phyloP scores from a whole-genome alignment of 2,329 filamentous ascomycete genomes.

The Aspergillus sp. region DNA sequence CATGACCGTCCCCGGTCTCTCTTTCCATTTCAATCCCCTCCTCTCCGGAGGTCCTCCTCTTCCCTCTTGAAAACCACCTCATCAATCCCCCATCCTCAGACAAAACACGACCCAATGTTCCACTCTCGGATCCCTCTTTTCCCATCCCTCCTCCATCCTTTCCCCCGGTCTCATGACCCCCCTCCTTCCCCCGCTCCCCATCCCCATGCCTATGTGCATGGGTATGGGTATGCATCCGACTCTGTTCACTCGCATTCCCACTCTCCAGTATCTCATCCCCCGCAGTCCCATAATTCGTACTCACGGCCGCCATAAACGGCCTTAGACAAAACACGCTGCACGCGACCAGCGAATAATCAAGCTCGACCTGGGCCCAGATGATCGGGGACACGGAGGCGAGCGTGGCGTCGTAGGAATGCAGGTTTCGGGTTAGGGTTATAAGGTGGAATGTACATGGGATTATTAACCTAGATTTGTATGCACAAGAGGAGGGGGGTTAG shows the following conservation, averaged over 20 bases:
- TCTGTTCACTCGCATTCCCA: constrained; percentile 17
- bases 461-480: constrained; percentile 29
- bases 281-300: constrained; percentile 36
- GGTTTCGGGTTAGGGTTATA: constrained; percentile 27
- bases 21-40: constrained; percentile 15
- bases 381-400: constrained; percentile 33
- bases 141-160: not conserved
- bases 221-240: not conserved
- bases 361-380: constrained; percentile 38
- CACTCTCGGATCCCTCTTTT: not conserved
- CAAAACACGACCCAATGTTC: not conserved
- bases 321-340: constrained; percentile 39
- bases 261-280: constrained; percentile 31
- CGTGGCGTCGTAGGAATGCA: constrained; percentile 34
- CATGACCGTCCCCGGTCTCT: constrained; percentile 10
- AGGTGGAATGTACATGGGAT: constrained; percentile 38
- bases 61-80: not conserved
- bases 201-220: too few species aligned
- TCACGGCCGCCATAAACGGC: constrained; percentile 38
- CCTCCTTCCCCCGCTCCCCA: too few species aligned
- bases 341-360: constrained; percentile 37
- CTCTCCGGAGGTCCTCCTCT: not conserved
- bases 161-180: not conserved
- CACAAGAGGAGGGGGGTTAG: not conserved
- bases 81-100: not conserved